Evolutionary conservation across 208 protist genomes (phyloP).

Genomic region (Acanthamoeba healyi): DNA sequence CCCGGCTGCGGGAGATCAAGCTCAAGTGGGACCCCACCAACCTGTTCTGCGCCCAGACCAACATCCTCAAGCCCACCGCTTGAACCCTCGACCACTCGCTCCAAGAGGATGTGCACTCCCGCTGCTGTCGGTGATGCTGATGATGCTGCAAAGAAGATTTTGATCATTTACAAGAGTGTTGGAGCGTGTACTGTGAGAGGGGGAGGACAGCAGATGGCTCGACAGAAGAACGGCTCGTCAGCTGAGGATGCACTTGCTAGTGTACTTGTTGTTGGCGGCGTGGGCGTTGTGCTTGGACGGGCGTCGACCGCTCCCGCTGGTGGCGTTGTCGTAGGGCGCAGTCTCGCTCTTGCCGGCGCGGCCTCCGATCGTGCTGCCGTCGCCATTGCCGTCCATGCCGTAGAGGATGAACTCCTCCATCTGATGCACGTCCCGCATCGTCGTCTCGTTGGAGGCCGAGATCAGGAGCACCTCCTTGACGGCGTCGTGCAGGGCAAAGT

Average conservation of each 20-base stretch:
- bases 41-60: neutral
- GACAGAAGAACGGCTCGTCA: neutral
- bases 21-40: conserved; percentile 20
- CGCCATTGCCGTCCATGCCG: neutral
- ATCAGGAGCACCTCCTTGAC: neutral
- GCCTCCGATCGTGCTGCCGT: neutral
- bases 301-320: neutral
- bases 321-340: neutral
- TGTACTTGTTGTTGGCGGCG: neutral
- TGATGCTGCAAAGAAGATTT: too few species aligned
- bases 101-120: too few species aligned
- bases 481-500: neutral
- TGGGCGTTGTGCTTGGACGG: neutral
- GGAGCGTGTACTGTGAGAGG: too few species aligned
- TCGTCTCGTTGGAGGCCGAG: neutral
- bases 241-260: neutral
- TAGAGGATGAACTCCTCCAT: conserved; percentile 28
- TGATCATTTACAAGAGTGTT: too few species aligned
- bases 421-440: neutral
- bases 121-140: too few species aligned
- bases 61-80: too few species aligned
- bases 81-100: too few species aligned
- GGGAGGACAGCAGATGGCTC: too few species aligned
- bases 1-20: neutral
- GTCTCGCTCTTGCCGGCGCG: too few species aligned